These are phyloP conservation scores for Petasospora fabianii DNA, from an alignment of 1,139 yeast genomes.

Conservation along the genomic window DNA sequence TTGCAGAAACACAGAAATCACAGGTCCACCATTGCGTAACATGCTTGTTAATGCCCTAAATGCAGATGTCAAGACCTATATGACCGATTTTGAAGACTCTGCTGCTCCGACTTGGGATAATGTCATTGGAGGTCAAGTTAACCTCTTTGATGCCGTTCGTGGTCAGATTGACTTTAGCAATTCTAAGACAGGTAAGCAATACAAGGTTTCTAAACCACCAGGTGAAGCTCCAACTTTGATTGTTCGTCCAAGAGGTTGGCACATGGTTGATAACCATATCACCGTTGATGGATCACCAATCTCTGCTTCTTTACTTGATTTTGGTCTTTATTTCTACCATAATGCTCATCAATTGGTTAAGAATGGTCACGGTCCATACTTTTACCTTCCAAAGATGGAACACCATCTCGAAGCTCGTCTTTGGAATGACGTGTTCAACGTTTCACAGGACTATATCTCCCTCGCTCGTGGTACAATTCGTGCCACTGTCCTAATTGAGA, in stretches of 20 bases:
- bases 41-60: constrained; percentile 93
- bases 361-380: constrained; percentile 70
- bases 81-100: constrained; percentile 95
- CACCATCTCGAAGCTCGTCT: constrained; percentile 72
- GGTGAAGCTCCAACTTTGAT: constrained; percentile 66
- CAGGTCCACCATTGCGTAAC: constrained; percentile 88
- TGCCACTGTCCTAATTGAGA: constrained; percentile 73
- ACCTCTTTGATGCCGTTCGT: constrained; percentile 83
- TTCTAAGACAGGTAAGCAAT: constrained; percentile 37
- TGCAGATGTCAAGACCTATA: constrained; percentile 84
- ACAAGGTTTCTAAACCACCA: constrained; percentile 42
- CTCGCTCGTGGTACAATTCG: constrained; percentile 68
- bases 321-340: constrained; percentile 71
- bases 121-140: constrained; percentile 85
- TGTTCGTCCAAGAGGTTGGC: constrained; percentile 89
- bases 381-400: constrained; percentile 76
- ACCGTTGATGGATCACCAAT: constrained; percentile 72
- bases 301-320: constrained; percentile 73
- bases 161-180: constrained; percentile 51
- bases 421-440: constrained; percentile 73
- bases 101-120: constrained; percentile 94
- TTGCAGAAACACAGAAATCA: constrained; percentile 77
- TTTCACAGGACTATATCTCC: constrained; percentile 62
- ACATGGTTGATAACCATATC: constrained; percentile 70
- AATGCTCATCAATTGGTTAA: constrained; percentile 56